A percentile compares a stretch with the other conserved stretches of the same genome.
These are phyloP conservation scores for Boechera divaricarpa DNA, from an alignment of 345 rosid genomes.

Conservation along the genomic window DNA sequence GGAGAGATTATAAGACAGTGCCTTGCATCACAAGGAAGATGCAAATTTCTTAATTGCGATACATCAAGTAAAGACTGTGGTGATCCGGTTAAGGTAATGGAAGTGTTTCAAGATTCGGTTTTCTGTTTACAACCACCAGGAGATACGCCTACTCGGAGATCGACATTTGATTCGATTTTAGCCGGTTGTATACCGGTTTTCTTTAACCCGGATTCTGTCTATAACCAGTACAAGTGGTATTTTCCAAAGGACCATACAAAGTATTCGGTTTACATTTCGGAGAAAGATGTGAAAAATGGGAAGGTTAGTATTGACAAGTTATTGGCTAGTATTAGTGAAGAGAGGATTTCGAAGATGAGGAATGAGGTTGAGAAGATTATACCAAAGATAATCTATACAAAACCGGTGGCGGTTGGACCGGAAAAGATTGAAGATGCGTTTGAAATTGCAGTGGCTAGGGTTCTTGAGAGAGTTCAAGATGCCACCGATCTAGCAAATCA, in stretches of 20 bases:
- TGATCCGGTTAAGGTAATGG: slow-evolving; percentile 49
- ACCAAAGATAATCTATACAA: slow-evolving; percentile 56
- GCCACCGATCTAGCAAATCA: background rate
- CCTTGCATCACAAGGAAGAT: slow-evolving; percentile 32
- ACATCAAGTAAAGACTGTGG: slow-evolving; percentile 39
- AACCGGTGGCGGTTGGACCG: slow-evolving; percentile 34
- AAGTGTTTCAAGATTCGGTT: slow-evolving; percentile 45
- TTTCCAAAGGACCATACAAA: slow-evolving; percentile 50
- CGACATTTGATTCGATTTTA: slow-evolving; percentile 60
- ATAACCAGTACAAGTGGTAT: slow-evolving; percentile 58
- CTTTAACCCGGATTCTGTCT: slow-evolving; percentile 54
- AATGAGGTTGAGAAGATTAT: slow-evolving; percentile 52
- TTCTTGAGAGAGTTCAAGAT: slow-evolving; percentile 49
- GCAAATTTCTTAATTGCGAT: slow-evolving; percentile 51
- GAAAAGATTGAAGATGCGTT: slow-evolving; percentile 51
- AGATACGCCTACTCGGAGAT: slow-evolving; percentile 64
- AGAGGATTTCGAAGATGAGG: slow-evolving; percentile 44
- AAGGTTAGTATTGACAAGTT: slow-evolving; percentile 29
- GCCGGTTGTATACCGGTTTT: slow-evolving; percentile 65
- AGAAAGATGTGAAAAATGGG: slow-evolving; percentile 27
- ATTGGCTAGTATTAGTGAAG: slow-evolving; percentile 33
- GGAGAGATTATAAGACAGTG: slow-evolving; percentile 55
- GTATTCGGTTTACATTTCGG: slow-evolving; percentile 53
- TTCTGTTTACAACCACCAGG: slow-evolving; percentile 67
- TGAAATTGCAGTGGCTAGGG: slow-evolving; percentile 47